These are phyloP conservation scores for Penicillium sp. DNA, from an alignment of 2,329 filamentous ascomycete species.

Conservation along the genomic window DNA sequence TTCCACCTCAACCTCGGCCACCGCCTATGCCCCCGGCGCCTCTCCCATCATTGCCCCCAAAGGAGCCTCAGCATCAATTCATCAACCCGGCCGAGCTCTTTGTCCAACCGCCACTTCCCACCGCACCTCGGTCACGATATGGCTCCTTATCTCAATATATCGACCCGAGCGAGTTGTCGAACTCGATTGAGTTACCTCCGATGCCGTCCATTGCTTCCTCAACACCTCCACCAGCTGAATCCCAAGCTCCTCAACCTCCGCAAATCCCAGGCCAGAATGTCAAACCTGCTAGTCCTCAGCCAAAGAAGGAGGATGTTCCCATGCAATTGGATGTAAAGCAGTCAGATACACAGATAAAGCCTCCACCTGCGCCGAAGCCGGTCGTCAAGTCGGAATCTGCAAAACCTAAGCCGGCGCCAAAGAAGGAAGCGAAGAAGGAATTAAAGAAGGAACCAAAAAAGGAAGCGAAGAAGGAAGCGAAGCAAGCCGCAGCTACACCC, in stretches of 20 bases:
- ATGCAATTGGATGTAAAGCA: slow-evolving; percentile 8
- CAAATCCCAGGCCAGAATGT: slow-evolving; percentile 23
- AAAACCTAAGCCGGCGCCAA: background rate
- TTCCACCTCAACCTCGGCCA: slow-evolving; percentile 12
- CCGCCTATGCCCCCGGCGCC: slow-evolving; percentile 26
- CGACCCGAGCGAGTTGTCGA: slow-evolving; percentile 32
- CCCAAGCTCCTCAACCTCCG: background rate
- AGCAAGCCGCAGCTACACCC: background rate
- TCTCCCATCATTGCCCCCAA: slow-evolving; percentile 38
- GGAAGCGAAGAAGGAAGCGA: background rate
- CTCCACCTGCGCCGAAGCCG: slow-evolving; percentile 10
- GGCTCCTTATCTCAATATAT: slow-evolving; percentile 40
- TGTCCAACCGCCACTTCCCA: slow-evolving; percentile 40
- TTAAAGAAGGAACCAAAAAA: background rate
- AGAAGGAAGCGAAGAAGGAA: background rate
- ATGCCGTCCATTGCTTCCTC: slow-evolving; percentile 19
- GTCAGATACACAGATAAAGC: slow-evolving; percentile 16
- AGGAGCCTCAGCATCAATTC: slow-evolving; percentile 43
- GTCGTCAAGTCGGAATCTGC: slow-evolving; percentile 17
- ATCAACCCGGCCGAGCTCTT: slow-evolving; percentile 47
- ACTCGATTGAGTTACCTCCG: slow-evolving; percentile 19
- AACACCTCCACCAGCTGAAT: slow-evolving; percentile 17
- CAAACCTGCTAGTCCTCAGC: slow-evolving; percentile 11
- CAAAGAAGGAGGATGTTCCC: slow-evolving; percentile 4
- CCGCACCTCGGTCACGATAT: slow-evolving; percentile 39